Evolutionary conservation across 2,329 filamentous ascomycete species (phyloP), one percentile per base, ranked within the genome.

Genomic region (Xylariaceae sp.): DNA sequence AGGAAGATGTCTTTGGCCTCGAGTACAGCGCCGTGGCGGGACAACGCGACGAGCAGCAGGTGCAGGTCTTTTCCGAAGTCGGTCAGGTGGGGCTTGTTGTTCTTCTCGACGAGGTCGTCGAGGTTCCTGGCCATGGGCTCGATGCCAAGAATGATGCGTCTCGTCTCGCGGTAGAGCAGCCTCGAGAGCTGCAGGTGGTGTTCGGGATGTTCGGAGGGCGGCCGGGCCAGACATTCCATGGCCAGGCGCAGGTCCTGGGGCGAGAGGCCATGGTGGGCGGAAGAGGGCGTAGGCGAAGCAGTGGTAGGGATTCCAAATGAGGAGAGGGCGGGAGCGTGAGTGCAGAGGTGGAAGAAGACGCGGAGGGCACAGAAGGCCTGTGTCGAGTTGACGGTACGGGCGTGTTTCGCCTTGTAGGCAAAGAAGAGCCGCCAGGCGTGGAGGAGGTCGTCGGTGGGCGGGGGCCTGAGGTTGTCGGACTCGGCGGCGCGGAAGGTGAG

Each of bases 381-480:
- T 39, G 84, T 76, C 58, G 81, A 75, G 67, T 89, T 82, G 64
- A 89, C 62, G 45, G 75, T 59, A 54, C 76, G 62, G 57, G 72
- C 62, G 54, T 72, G 68, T 59, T 70, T 59, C 50, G 72, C 55
- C 67, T 86, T 78, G 64, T 74, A 75, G 15, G 71, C 64, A 58
- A 92, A 83, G 56, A 91, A 84, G 10, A 75, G 70, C 48, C 71
- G 75, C 66, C 87, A 85, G 5, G 87, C 88, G 33, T 78, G 72
- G 0, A 81, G 68, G 2, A 96, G 72, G 32, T 87, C 81, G n/a
- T 75, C 66, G 3, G 75, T 71, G 0, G 80, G 68, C 14, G 89
- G 90, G 10, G 82, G 78, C 32, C 89, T 80, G 33, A 83, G 74
- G 45, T 80, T 76, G 48, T 87, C 78, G 45, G 79, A 75, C 57